phyloP scores from a whole-genome alignment of 2,329 filamentous ascomycete species.

The Botryotinia globosa region DNA sequence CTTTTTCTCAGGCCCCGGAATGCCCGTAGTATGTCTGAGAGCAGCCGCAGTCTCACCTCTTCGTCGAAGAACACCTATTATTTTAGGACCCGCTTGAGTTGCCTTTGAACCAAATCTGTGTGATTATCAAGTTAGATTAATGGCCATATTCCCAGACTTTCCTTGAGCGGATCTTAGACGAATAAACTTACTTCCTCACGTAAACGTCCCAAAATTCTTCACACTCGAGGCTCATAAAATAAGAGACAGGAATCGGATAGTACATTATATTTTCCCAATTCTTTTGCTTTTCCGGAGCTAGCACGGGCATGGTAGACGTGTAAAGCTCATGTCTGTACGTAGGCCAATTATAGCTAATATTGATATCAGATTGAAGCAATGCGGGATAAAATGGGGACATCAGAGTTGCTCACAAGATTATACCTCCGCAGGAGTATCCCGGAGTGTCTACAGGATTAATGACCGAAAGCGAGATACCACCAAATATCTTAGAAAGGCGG shows the following conservation, averaged over 20 bases:
- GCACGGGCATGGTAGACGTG: neutral
- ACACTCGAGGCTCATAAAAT: neutral
- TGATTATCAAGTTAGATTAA: neutral
- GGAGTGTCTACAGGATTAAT: neutral
- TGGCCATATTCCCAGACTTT: neutral
- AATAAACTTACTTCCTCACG: slow-evolving; percentile 4
- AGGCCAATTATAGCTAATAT: neutral
- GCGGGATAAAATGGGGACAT: neutral
- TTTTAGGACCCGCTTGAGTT: neutral
- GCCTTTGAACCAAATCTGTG: neutral
- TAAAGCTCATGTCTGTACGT: neutral
- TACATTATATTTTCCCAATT: neutral
- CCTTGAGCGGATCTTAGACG: neutral
- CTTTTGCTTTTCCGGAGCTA: neutral
- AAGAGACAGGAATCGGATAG: neutral
- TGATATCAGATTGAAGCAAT: neutral
- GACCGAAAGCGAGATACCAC: neutral
- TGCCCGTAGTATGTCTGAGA: neutral
- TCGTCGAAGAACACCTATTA: neutral
- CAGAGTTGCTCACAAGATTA: neutral
- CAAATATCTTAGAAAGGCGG: neutral
- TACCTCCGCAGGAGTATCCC: neutral
- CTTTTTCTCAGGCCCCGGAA: too few relatives aligned
- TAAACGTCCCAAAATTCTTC: slow-evolving; percentile 5
- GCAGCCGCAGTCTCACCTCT: neutral